phyloP scores from a whole-genome alignment of 1,284 basidiomycete genomes.

The Porodaedalea pini region DNA sequence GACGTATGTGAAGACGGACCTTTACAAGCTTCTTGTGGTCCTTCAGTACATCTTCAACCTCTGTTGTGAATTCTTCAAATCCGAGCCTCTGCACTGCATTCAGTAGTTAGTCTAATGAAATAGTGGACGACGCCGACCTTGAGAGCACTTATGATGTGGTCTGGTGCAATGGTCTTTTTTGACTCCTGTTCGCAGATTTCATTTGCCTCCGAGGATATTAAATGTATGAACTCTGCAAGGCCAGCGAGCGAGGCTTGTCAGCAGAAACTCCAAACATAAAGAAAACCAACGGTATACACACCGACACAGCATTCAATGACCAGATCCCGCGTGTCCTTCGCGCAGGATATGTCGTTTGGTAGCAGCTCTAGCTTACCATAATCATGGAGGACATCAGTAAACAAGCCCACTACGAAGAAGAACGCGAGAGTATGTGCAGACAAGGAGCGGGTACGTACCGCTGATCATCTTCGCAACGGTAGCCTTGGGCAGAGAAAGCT shows the following conservation, averaged over 20 bases:
- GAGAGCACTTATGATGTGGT: conserved; percentile 91
- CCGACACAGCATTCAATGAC: conserved; percentile 99
- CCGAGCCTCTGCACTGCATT: conserved; percentile 63
- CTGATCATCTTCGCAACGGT: conserved; percentile 97
- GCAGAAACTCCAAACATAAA: conserved; percentile 7
- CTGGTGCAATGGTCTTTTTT: conserved; percentile 99
- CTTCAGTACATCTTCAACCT: conserved; percentile 88
- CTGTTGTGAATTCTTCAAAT: conserved; percentile 83
- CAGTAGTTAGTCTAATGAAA: conserved; percentile 14
- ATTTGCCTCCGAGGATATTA: conserved; percentile 97
- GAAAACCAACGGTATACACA: conserved; percentile 29
- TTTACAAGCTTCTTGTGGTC: conserved; percentile 96
- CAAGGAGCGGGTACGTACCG: conserved; percentile 48
- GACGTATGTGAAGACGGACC: conserved; percentile 39
- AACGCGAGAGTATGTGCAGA: conserved; percentile 10
- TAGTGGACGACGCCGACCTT: conserved; percentile 53
- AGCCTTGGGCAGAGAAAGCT: conserved; percentile 93
- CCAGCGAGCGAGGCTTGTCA: too few species aligned
- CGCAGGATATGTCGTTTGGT: conserved; percentile 84
- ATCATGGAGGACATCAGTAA: conserved; percentile 12
- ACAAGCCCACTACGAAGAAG: conserved; percentile 13
- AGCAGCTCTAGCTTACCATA: conserved; percentile 58
- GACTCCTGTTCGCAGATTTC: conserved; percentile 97
- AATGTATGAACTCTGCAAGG: conserved; percentile 90
- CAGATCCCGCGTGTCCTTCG: conserved; percentile 94